Base-by-base conservation (phyloP, 306 rosid species). In the Chamaecrista fasciculata region DNA sequence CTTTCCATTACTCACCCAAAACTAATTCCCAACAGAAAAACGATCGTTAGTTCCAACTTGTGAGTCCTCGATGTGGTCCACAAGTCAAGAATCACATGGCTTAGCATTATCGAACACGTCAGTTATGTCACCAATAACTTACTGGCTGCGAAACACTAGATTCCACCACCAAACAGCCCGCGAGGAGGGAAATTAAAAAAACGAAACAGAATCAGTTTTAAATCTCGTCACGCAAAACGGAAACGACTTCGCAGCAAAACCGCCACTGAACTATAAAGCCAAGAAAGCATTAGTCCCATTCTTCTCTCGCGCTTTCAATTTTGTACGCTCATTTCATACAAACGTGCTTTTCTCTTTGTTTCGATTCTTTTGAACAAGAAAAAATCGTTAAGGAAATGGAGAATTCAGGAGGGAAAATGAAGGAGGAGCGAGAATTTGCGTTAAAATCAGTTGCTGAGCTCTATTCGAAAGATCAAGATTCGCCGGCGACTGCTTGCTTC, bases 401-500 rank as follows among this genome's bases (percentile, higher is more conserved):
- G 52, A 23, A 16, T 47, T 47, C 23, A 6, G 52, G 0, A 0
- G 52, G 52, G 23, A 0, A 16, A 47, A 47, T n/a, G 23, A 6
- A 6, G 52, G 7, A 47, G 52, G 23, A 16, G 20, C 20, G 52
- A n/a, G 52, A n/a, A 10, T 47, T 47, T 16, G 52, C 23, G 7
- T 47, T 47, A 16, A 0, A 21, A 16, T 47, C 52, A 16, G 52
- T 47, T 47, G 52, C 23, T 16, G 23, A 47, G 11, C 52, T 47
- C 21, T 16, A 16, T 1, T 16, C 52, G 8, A 23, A 80, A 16
- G 40, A 81, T 33, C 37, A 65, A 21, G 61, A 85, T 62, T 57
- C 79, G 42, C 80, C 87, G 10, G 91, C 65, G 39, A 49, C 77
- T 62, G 90, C 88, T 44, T 80, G 84, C 67, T 87, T 91, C 74